Base-by-base conservation (phyloP, 371 early-diverging fungal genomes). In the Entomophthora muscae region DNA sequence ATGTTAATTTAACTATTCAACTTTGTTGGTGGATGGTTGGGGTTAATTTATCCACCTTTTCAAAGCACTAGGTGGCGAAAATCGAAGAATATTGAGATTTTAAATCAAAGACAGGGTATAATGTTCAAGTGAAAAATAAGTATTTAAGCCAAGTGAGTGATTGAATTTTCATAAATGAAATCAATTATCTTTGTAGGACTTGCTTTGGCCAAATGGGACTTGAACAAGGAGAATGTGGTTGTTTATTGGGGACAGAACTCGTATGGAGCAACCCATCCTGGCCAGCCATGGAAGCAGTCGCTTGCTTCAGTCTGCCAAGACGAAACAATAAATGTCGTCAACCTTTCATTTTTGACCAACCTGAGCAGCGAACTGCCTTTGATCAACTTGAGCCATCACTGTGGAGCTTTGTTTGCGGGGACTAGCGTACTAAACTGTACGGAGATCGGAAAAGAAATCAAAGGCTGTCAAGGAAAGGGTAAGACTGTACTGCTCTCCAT, bases 271-370 rank as follows among this genome's bases (percentile, higher is more conserved):
- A 17, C 62, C 51, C 1, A 66, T 53, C 53, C 54, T 7, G 57
- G 23, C 56, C 7, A 54, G 23, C 13, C 7, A 22, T n/a, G n/a
- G n/a, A 26, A 26, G 5, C 22, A 22, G 5, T 54, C 55, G 5
- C 13, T 54, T 5, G n/a, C n/a, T n/a, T n/a, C n/a, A n/a, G n/a
- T n/a, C n/a, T 86, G 86, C 63, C 68, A 82, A 33, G 73, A 74
- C 23, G 75, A 73, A n/a, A 68, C 70, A 7, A 73, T 73, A 28
- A 81, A 85, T 66, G 73, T 72, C 10, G 66, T 85, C 28, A 73
- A 81, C 10, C 52, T 86, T 23, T 75, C 83, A 1, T 85, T 84
- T 60, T 68, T 86, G 68, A 68, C 79, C 31, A 79, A 83, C 33
- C 83, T 85, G 66, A 80, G 78, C 51, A 71, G 71, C 17, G 59